A percentile compares a stretch with the other conserved stretches of the same genome.
phyloP scores from a whole-genome alignment of 176 grass and related monocot genomes.

The Hordeum marinum region DNA sequence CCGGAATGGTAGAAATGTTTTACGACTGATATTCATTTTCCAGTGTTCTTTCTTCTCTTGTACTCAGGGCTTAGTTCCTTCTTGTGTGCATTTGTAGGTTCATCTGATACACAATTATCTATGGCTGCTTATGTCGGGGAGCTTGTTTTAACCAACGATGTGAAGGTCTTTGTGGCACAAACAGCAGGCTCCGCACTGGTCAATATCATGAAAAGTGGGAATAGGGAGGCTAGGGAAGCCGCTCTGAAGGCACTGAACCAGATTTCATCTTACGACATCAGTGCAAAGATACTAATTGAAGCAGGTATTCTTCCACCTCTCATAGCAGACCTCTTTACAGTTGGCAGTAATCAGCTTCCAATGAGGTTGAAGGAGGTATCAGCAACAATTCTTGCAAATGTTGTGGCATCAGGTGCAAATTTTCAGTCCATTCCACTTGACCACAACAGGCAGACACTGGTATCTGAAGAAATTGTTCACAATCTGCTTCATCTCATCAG shows the following conservation, averaged over 20 bases:
- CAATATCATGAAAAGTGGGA: slow-evolving; percentile 80
- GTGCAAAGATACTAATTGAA: slow-evolving; percentile 89
- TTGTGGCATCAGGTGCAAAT: slow-evolving; percentile 76
- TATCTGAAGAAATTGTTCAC: slow-evolving; percentile 96
- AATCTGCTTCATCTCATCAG: slow-evolving; percentile 98
- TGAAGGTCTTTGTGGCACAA: slow-evolving; percentile 82
- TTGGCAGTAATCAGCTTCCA: slow-evolving; percentile 82
- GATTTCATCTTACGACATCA: slow-evolving; percentile 86
- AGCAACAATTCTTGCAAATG: slow-evolving; percentile 83
- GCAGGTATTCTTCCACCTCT: slow-evolving; percentile 88
- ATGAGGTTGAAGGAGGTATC: slow-evolving; percentile 91
- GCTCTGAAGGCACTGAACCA: slow-evolving; percentile 89
- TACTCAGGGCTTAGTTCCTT: neutral
- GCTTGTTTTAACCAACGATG: slow-evolving; percentile 94
- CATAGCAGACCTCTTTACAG: slow-evolving; percentile 83
- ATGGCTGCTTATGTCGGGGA: slow-evolving; percentile 89
- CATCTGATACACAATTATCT: slow-evolving; percentile 63
- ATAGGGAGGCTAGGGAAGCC: slow-evolving; percentile 72
- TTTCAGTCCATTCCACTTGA: slow-evolving; percentile 77
- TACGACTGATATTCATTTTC: neutral
- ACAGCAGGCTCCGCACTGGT: slow-evolving; percentile 72
- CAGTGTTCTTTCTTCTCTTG: neutral
- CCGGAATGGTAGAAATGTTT: no score
- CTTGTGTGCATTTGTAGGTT: slow-evolving; percentile 50
- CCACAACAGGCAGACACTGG: slow-evolving; percentile 60